phyloP scores from a whole-genome alignment of 176 grass and related monocot species.

The Eragrostis curvula region DNA sequence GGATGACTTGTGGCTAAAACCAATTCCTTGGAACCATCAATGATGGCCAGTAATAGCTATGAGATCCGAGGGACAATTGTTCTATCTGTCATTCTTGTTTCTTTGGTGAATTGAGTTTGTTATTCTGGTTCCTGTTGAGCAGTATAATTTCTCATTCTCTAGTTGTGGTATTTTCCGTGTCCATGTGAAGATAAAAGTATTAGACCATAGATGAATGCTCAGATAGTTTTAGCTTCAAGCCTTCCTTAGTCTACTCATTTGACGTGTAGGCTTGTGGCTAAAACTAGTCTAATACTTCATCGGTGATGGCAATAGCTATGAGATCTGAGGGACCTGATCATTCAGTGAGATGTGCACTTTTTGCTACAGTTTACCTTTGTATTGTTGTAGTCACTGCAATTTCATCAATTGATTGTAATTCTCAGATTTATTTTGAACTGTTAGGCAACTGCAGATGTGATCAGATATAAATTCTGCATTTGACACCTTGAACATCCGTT shows the following conservation, averaged over 20 bases:
- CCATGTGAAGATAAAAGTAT: conserved; percentile 18
- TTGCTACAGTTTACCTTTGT: neutral
- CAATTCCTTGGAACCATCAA: conserved; percentile 6
- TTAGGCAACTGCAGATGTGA: no score
- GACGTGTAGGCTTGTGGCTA: conserved; percentile 42
- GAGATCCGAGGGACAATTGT: conserved; percentile 67
- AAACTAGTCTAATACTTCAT: conserved; percentile 26
- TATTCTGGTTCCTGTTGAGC: neutral
- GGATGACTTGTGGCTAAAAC: conserved; percentile 57
- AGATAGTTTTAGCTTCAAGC: conserved; percentile 52
- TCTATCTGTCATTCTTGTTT: neutral
- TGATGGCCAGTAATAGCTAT: conserved; percentile 80
- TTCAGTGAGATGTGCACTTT: neutral
- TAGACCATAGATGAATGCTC: conserved; percentile 14
- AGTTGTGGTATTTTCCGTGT: neutral
- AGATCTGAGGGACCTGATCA: conserved; percentile 38
- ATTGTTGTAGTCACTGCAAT: neutral
- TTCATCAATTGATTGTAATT: neutral
- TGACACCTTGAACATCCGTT: conserved; percentile 2
- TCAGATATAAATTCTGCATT: neutral
- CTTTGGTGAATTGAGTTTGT: neutral
- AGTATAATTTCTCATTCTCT: neutral
- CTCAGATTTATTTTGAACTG: no score
- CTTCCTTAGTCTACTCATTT: neutral
- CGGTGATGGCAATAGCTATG: conserved; percentile 41